These are phyloP conservation scores for Dictyophora rubrovolvata DNA, from an alignment of 768 basidiomycete genomes.

Conservation along the genomic window DNA sequence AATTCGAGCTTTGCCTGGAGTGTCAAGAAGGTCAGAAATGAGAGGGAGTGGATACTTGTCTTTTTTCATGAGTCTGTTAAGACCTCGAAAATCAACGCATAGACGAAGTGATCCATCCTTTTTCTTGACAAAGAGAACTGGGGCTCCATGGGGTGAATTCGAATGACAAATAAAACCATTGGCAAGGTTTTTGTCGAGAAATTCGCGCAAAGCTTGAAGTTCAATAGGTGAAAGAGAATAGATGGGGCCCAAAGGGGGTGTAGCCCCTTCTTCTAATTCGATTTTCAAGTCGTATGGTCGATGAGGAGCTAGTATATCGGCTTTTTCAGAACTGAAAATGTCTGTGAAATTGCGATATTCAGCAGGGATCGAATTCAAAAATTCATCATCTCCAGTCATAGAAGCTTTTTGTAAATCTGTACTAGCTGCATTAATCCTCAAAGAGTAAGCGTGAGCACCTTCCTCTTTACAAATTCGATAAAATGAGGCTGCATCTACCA, in stretches of 20 bases:
- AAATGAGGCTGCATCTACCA: no score
- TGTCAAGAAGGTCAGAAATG: constrained; percentile 16
- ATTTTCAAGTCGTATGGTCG: constrained; percentile 27
- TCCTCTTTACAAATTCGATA: no score
- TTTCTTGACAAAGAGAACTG: constrained; percentile 20
- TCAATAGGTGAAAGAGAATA: constrained; percentile 27
- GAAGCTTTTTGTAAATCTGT: background rate
- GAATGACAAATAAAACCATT: constrained; percentile 27
- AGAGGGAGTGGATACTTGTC: constrained; percentile 25
- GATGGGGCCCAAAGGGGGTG: constrained; percentile 21
- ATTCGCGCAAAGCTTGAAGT: constrained; percentile 24
- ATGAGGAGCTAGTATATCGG: constrained; percentile 26
- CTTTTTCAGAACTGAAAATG: constrained; percentile 19
- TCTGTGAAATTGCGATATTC: constrained; percentile 21
- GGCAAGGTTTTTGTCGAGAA: constrained; percentile 26
- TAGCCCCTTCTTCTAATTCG: constrained; percentile 21
- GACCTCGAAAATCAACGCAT: constrained; percentile 22
- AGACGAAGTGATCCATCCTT: constrained; percentile 25
- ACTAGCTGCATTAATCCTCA: no score
- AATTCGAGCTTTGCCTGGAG: constrained; percentile 3
- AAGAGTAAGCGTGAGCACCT: no score
- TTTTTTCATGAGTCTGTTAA: constrained; percentile 27
- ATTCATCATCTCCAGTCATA: background rate
- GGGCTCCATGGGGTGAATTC: constrained; percentile 17
- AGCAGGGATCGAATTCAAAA: constrained; percentile 15